Conservation (phyloP, 306 rosid genomes). For the Fagus crenata region DNA sequence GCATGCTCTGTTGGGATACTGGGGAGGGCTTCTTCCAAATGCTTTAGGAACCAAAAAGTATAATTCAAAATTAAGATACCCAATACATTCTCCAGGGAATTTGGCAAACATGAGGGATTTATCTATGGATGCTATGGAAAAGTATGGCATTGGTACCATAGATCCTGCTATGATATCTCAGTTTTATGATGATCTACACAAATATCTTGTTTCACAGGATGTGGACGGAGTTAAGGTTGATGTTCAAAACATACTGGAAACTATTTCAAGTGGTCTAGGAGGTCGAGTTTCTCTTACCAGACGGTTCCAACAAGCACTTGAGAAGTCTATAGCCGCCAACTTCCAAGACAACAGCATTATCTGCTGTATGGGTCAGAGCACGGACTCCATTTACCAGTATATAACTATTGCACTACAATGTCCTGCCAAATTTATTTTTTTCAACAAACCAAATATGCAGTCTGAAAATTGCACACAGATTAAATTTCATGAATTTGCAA, state of each 20-base stretch:
- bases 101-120: conserved; percentile 41
- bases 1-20: conserved; percentile 47
- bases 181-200: conserved; percentile 44
- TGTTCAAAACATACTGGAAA: conserved; percentile 47
- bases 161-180: conserved; percentile 35
- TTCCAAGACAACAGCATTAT: conserved; percentile 47
- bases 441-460: neutral
- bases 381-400: conserved; percentile 45
- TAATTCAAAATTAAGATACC: conserved; percentile 31
- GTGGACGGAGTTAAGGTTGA: conserved; percentile 49
- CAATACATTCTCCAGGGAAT: conserved; percentile 44
- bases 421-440: conserved; percentile 7
- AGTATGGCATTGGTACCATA: conserved; percentile 35
- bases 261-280: conserved; percentile 32
- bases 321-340: conserved; percentile 39
- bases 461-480: neutral
- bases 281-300: conserved; percentile 45
- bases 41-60: conserved; percentile 38
- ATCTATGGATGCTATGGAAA: conserved; percentile 43
- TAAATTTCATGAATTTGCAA: neutral
- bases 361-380: conserved; percentile 53
- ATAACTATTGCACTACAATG: conserved; percentile 11
- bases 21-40: conserved; percentile 45
- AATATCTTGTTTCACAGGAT: conserved; percentile 40
- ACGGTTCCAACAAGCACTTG: conserved; percentile 41